Evolutionary conservation across 805 yeast genomes (phyloP), one percentile per base, ranked within the genome.

Genomic region (Monosporozyma servazzii): DNA sequence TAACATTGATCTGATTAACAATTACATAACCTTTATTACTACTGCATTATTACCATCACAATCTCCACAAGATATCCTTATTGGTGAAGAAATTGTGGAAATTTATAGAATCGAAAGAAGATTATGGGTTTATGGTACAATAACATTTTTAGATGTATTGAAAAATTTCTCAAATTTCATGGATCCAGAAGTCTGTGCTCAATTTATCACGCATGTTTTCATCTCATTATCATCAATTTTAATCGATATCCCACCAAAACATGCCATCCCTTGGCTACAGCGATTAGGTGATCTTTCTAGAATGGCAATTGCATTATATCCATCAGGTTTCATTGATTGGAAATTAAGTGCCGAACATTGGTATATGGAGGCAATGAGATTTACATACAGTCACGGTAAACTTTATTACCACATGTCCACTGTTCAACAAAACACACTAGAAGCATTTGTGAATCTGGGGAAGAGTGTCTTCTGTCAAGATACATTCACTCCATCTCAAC

Each of bases 351-450:
- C 95, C 1, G 89, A 86, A 64, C 80, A 81, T 64, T 88, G 96
- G 96, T 88, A 88, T 61, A 74, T 79, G 25, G 74, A 80, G 27
- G 82, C 95, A 3, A 78, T 86, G 79, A 78, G 79, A 57, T 78
- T 85, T 15, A 81, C 82, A 55, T 86, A 82, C 61, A 90, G 93
- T 2, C 89, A 84, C 60, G 96, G 96, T 2, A 86, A 88, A 64
- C 77, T 87, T 18, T 88, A 87, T 60, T 88, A 88, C 60, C 96
- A 88, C 64, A 83, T 84, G 78, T 86, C 93, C 46, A 86, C 95
- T 0, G 95, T 88, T 3, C 91, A 87, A 64, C 85, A 81, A 62
- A 74, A 74, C 48, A 71, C 74, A 30, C 68, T 86, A 53, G 89
- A 85, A 67, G 91, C 93, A 1, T 75, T 86, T 56, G 88, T 83